Evolutionary conservation across 2,329 filamentous ascomycete species (phyloP).

Genomic region (Mollisiaceae sp.): DNA sequence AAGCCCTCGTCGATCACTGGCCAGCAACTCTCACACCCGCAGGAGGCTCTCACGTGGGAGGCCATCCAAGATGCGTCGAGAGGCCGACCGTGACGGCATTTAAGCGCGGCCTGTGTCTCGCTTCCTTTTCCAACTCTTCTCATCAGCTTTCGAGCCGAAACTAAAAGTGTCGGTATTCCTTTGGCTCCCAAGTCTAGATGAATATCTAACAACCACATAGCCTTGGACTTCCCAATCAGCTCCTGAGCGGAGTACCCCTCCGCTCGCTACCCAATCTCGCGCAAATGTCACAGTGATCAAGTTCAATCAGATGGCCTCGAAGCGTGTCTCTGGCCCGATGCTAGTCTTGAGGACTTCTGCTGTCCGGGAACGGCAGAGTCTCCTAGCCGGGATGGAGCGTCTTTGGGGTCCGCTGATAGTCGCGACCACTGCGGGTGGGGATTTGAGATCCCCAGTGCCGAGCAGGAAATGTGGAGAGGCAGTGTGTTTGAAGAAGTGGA

Average conservation of each 20-base stretch:
- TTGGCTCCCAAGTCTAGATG: too few species aligned
- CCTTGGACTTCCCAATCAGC: background rate
- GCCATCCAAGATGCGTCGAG: background rate
- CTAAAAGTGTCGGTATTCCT: background rate
- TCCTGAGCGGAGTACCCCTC: slow-evolving; percentile 20
- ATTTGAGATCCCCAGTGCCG: slow-evolving; percentile 11
- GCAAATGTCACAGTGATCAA: slow-evolving; percentile 25
- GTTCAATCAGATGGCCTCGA: slow-evolving; percentile 23
- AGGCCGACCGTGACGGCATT: slow-evolving; percentile 9
- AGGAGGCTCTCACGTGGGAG: background rate
- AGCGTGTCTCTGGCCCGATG: slow-evolving; percentile 10
- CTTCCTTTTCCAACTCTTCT: background rate
- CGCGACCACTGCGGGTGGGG: slow-evolving; percentile 10
- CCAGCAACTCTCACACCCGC: too few species aligned
- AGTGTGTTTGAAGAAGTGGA: background rate
- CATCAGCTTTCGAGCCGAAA: background rate
- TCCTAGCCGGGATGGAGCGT: slow-evolving; percentile 20
- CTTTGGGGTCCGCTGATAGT: slow-evolving; percentile 17
- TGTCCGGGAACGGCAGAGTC: slow-evolving; percentile 21
- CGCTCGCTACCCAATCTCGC: slow-evolving; percentile 20
- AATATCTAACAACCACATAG: background rate
- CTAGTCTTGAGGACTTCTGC: slow-evolving; percentile 16
- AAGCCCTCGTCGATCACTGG: too few species aligned
- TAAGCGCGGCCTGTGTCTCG: background rate
- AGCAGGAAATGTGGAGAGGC: slow-evolving; percentile 8